phyloP scores from a whole-genome alignment of 2,329 filamentous ascomycete genomes.

The Cladosporium cucumerinum region DNA sequence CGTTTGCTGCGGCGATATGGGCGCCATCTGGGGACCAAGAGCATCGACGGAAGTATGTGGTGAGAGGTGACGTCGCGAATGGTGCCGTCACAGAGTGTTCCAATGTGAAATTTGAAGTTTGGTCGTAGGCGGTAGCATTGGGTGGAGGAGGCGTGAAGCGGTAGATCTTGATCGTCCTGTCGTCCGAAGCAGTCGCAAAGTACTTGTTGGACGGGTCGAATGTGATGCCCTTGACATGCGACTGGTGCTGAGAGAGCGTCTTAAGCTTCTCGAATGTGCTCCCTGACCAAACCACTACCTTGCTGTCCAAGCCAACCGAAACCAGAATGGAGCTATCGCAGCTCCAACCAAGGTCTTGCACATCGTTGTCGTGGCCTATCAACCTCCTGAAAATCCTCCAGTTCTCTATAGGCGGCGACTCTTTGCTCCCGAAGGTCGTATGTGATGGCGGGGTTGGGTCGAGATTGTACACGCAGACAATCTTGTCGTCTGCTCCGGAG shows the following conservation, averaged over 20 bases:
- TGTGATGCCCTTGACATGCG: conserved; percentile 97
- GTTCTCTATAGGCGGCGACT: conserved; percentile 90
- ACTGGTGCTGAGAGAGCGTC: conserved; percentile 86
- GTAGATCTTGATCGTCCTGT: conserved; percentile 94
- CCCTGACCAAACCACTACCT: conserved; percentile 97
- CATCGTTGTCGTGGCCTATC: conserved; percentile 96
- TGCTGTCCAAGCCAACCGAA: conserved; percentile 93
- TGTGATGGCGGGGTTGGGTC: conserved; percentile 76
- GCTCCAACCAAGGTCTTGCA: conserved; percentile 97
- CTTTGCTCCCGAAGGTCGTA: conserved; percentile 79
- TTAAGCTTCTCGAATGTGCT: conserved; percentile 98
- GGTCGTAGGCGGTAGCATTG: conserved; percentile 90
- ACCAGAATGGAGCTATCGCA: conserved; percentile 93
- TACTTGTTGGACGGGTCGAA: conserved; percentile 99
- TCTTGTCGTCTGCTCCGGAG: conserved; percentile 96
- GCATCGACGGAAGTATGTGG: conserved; percentile 92
- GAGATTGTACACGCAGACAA: conserved; percentile 93
- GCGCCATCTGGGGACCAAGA: conserved; percentile 98
- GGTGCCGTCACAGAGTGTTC: conserved; percentile 87
- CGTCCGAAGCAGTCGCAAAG: conserved; percentile 96
- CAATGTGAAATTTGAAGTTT: conserved; percentile 92
- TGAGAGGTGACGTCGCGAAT: conserved; percentile 87
- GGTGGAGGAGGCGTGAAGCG: conserved; percentile 87
- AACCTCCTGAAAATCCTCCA: conserved; percentile 94
- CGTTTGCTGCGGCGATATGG: conserved; percentile 94